phyloP scores from a whole-genome alignment of 345 rosid species.

The Eutrema japonicum region DNA sequence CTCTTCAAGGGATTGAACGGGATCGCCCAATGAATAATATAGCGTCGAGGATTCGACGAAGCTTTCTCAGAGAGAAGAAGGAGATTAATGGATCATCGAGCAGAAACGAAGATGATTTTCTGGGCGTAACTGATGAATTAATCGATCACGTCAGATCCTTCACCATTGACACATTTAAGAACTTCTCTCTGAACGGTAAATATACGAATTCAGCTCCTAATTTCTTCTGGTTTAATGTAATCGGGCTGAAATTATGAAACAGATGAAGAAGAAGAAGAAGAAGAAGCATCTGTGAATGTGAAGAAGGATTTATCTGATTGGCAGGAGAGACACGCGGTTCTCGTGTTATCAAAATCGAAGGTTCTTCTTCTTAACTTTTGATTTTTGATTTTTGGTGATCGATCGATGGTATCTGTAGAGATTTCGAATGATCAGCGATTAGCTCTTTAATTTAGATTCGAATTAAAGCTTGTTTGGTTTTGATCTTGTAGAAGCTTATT shows the following conservation, averaged over 20 bases:
- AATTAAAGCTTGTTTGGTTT: background rate
- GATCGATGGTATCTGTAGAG: background rate
- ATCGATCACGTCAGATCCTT: conserved; percentile 66
- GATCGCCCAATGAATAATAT: conserved; percentile 52
- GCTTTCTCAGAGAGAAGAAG: conserved; percentile 43
- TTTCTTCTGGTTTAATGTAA: background rate
- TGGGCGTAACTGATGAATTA: conserved; percentile 69
- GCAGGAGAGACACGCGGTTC: conserved; percentile 79
- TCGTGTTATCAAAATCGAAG: conserved; percentile 70
- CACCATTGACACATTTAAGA: conserved; percentile 75
- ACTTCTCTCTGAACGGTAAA: conserved; percentile 64
- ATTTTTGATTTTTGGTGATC: background rate
- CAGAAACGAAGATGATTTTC: conserved; percentile 43
- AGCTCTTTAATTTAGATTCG: background rate
- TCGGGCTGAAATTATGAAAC: conserved; percentile 35
- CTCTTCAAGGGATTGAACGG: background rate
- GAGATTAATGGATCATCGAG: conserved; percentile 18
- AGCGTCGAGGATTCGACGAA: conserved; percentile 67
- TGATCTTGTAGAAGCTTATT: background rate
- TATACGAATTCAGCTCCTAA: background rate
- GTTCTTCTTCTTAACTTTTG: conserved; percentile 41
- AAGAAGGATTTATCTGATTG: conserved; percentile 77
- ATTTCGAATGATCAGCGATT: background rate
- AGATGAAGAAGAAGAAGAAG: conserved; percentile 51
- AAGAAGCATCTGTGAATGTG: conserved; percentile 51